A percentile compares a stretch with the other conserved stretches of the same genome.
Conservation (phyloP, 331 rosid genomes). For the Malus hybrid region DNA sequence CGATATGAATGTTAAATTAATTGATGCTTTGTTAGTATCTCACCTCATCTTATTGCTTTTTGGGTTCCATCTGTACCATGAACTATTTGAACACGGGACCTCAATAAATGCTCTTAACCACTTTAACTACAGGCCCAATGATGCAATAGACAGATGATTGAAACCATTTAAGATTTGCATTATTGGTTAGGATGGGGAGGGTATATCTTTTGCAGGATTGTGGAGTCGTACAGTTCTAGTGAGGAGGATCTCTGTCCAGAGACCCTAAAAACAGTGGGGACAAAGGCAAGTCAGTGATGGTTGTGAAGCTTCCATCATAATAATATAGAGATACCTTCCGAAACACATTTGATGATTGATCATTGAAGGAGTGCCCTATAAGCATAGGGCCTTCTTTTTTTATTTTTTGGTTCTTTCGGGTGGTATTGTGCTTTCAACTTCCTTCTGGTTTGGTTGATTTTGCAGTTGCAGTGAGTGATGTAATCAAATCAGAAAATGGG, state of each 20-base stretch:
- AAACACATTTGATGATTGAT: slow-evolving; percentile 6
- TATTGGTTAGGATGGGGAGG: not conserved
- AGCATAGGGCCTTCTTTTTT: not conserved
- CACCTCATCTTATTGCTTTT: not conserved
- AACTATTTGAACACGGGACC: too few species aligned
- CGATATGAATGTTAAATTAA: not conserved
- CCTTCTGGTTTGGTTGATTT: not conserved
- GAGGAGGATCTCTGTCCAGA: not conserved
- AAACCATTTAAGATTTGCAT: not conserved
- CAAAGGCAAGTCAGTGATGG: slow-evolving; percentile 7
- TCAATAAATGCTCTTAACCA: too few species aligned
- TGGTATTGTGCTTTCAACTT: not conserved
- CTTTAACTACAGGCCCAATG: too few species aligned
- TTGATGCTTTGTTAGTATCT: not conserved
- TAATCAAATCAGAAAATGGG: not conserved
- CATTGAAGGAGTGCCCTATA: slow-evolving; percentile 2
- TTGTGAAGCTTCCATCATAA: slow-evolving; percentile 6
- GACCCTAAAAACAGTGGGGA: slow-evolving; percentile 11
- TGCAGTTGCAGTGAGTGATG: not conserved
- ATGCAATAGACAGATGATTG: too few species aligned
- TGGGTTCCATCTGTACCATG: not conserved
- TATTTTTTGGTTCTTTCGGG: too few species aligned
- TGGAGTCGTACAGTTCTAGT: not conserved
- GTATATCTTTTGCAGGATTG: not conserved
- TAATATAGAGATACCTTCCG: not conserved